Evolutionary conservation across 202 grass and related monocot species (phyloP).

Genomic region (Carex arenaria): DNA sequence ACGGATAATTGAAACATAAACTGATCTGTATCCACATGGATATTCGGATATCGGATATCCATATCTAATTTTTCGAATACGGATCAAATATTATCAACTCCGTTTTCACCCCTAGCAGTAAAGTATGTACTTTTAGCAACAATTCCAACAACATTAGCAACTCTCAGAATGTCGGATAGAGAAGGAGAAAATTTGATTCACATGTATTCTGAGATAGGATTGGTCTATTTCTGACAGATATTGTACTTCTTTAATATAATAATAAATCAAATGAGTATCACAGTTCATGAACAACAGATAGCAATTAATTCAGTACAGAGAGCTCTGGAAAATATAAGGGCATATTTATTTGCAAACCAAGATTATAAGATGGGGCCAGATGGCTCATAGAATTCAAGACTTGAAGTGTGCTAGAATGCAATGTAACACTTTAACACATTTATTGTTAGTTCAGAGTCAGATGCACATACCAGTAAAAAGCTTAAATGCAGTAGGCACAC

Average conservation of each 20-base stretch:
- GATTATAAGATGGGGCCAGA: background rate
- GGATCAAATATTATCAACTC: too few relatives aligned
- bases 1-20: too few relatives aligned
- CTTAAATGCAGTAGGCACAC: conserved; percentile 95
- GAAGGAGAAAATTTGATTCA: background rate
- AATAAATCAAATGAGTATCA: background rate
- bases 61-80: too few relatives aligned
- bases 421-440: background rate
- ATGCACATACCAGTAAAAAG: conserved; percentile 79
- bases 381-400: background rate
- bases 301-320: background rate
- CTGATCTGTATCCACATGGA: too few relatives aligned
- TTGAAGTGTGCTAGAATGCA: background rate
- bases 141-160: background rate
- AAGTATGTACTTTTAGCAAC: background rate
- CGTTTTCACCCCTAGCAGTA: too few relatives aligned
- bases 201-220: background rate
- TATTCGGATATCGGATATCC: too few relatives aligned
- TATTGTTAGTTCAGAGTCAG: background rate
- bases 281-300: conserved; percentile 4
- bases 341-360: background rate
- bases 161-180: background rate
- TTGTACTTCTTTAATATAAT: conserved; percentile 1
- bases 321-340: background rate
- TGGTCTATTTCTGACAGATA: background rate